Percentiles rank a stretch among this genome's conserved stretches.
Conservation (phyloP, 768 basidiomycete genomes). For the Leccinum pellstonianum region DNA sequence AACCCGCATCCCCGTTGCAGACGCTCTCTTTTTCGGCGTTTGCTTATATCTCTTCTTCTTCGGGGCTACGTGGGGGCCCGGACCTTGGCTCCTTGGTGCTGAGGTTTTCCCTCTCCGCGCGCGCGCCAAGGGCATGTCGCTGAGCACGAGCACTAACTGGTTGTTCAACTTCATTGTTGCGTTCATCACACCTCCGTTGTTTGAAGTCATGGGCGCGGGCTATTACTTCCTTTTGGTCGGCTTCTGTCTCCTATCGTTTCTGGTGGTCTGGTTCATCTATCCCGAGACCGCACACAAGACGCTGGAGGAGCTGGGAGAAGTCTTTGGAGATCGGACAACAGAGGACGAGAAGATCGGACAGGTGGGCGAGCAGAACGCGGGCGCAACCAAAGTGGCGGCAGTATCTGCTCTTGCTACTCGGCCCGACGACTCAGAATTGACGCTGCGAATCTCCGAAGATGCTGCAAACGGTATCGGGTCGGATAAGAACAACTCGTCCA, state of each 20-base stretch:
- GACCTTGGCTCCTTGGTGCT: slow-evolving; percentile 51
- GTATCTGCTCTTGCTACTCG: slow-evolving; percentile 16
- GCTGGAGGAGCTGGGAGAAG: slow-evolving; percentile 49
- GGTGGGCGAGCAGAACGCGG: slow-evolving; percentile 15
- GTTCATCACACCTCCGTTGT: slow-evolving; percentile 57
- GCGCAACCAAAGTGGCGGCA: slow-evolving; percentile 9
- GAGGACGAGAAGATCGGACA: slow-evolving; percentile 26
- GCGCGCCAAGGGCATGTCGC: slow-evolving; percentile 39
- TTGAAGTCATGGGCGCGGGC: slow-evolving; percentile 45
- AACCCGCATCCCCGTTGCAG: slow-evolving; percentile 31
- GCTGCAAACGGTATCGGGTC: slow-evolving; percentile 5
- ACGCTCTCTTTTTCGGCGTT: slow-evolving; percentile 43
- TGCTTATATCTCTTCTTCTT: slow-evolving; percentile 62
- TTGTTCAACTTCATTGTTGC: slow-evolving; percentile 41
- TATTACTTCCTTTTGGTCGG: slow-evolving; percentile 53
- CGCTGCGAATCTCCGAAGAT: slow-evolving; percentile 23
- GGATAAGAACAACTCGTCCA: slow-evolving; percentile 20
- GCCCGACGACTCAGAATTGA: slow-evolving; percentile 26
- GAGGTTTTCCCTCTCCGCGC: slow-evolving; percentile 48
- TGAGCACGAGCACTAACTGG: slow-evolving; percentile 36
- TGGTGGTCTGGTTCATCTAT: slow-evolving; percentile 47
- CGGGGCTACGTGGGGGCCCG: slow-evolving; percentile 56
- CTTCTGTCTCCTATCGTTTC: slow-evolving; percentile 44
- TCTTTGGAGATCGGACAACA: slow-evolving; percentile 41
- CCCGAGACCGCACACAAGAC: slow-evolving; percentile 48